These are phyloP conservation scores for Pseudofabraea citricarpa DNA, from an alignment of 2,329 filamentous ascomycete genomes.

Conservation along the genomic window DNA sequence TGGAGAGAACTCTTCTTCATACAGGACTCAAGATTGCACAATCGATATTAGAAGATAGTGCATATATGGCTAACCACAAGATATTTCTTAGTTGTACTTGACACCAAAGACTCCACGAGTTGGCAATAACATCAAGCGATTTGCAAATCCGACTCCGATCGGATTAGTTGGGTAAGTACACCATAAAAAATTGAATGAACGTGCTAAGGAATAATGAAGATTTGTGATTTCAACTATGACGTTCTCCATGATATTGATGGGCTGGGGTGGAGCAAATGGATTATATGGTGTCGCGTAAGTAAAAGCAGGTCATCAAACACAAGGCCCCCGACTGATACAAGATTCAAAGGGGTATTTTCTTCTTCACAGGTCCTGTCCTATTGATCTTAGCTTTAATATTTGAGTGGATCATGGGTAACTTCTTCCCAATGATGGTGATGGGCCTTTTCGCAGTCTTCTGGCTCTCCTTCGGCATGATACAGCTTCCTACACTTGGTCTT, in stretches of 20 bases:
- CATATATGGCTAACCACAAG: too few relatives aligned
- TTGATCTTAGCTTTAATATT: conserved; percentile 42
- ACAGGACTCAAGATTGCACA: neutral
- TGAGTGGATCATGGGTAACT: conserved; percentile 48
- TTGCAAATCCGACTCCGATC: conserved; percentile 19
- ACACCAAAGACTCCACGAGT: conserved; percentile 13
- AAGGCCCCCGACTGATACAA: neutral
- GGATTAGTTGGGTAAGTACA: conserved; percentile 16
- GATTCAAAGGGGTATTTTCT: conserved; percentile 17
- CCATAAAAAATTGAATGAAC: too few relatives aligned
- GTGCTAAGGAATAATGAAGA: too few relatives aligned
- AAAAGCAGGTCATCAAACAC: neutral
- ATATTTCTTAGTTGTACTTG: conserved; percentile 16
- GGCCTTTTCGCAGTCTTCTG: conserved; percentile 46
- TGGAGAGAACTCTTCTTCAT: too few relatives aligned
- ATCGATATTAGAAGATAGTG: too few relatives aligned
- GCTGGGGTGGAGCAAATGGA: conserved; percentile 18
- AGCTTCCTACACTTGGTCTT: conserved; percentile 43
- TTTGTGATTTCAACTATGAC: conserved; percentile 32
- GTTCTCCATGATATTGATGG: conserved; percentile 15
- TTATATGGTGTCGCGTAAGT: conserved; percentile 16
- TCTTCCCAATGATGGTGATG: conserved; percentile 48
- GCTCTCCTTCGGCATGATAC: conserved; percentile 44
- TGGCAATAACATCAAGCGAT: conserved; percentile 16
- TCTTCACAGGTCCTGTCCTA: conserved; percentile 37